Evolutionary conservation across 1,284 basidiomycete genomes (phyloP).

Genomic region (Xanthoconium separans): DNA sequence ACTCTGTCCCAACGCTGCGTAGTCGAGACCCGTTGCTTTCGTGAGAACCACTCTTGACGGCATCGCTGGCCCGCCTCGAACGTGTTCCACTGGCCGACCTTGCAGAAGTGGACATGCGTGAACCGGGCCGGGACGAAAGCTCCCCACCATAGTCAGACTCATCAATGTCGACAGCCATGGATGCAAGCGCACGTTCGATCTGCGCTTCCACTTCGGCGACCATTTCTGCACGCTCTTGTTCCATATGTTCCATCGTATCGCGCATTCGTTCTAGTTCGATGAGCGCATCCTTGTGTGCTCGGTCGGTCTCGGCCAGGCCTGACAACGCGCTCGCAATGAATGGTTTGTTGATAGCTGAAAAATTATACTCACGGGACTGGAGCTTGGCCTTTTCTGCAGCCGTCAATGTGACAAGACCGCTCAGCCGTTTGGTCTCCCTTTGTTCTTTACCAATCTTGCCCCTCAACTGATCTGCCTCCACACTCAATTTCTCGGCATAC

Average conservation of each 20-base stretch:
- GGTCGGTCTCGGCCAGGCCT: slow-evolving; percentile 72
- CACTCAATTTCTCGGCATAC: slow-evolving; percentile 87
- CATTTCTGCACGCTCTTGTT: slow-evolving; percentile 80
- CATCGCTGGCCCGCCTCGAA: slow-evolving; percentile 58
- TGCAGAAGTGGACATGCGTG: slow-evolving; percentile 40
- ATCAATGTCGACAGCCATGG: slow-evolving; percentile 78
- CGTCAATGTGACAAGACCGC: slow-evolving; percentile 72
- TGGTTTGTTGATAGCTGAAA: neutral
- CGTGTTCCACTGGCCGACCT: slow-evolving; percentile 49
- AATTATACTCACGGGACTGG: slow-evolving; percentile 58
- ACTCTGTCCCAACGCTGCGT: slow-evolving; percentile 71
- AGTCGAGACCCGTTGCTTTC: slow-evolving; percentile 36
- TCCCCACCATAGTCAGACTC: slow-evolving; percentile 65
- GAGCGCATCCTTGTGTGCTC: slow-evolving; percentile 69
- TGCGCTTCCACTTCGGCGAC: slow-evolving; percentile 85
- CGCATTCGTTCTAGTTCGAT: slow-evolving; percentile 71
- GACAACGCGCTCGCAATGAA: slow-evolving; percentile 15
- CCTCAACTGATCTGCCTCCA: slow-evolving; percentile 78
- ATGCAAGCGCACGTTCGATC: slow-evolving; percentile 78
- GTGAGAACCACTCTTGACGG: slow-evolving; percentile 38
- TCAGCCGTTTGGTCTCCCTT: slow-evolving; percentile 78
- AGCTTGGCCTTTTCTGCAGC: slow-evolving; percentile 74
- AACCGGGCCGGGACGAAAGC: slow-evolving; percentile 48
- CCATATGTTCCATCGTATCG: slow-evolving; percentile 79
- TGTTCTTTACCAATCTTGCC: slow-evolving; percentile 87